Conservation (phyloP, 2,329 filamentous ascomycete species). For the Cytospora paraplurivora region DNA sequence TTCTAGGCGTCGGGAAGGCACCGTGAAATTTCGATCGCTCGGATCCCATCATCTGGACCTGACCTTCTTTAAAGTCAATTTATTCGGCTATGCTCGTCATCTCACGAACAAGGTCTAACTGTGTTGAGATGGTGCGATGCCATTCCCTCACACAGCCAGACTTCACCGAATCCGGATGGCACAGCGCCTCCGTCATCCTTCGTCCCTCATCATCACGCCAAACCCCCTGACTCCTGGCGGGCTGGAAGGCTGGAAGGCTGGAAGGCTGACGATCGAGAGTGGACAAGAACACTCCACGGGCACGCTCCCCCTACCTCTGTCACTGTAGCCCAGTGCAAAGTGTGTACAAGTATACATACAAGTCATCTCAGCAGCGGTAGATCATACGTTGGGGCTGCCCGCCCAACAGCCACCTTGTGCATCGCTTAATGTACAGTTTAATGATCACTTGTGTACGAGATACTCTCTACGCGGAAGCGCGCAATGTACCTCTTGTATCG, state of each 20-base stretch:
- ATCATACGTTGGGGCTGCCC: slow-evolving; percentile 4
- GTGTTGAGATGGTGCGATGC: slow-evolving; percentile 23
- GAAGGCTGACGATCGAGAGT: slow-evolving; percentile 14
- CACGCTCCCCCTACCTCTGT: slow-evolving; percentile 6
- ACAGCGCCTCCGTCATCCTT: slow-evolving; percentile 3
- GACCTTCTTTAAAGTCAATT: slow-evolving; percentile 20
- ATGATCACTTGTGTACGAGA: slow-evolving; percentile 7
- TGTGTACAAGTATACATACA: slow-evolving; percentile 20
- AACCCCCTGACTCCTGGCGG: slow-evolving; percentile 3
- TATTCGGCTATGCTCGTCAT: slow-evolving; percentile 28
- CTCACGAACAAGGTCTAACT: slow-evolving; percentile 19
- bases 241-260: slow-evolving; percentile 16
- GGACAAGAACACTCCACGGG: slow-evolving; percentile 13
- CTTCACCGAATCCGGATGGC: slow-evolving; percentile 5
- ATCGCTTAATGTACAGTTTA: slow-evolving; percentile 8
- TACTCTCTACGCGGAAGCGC: slow-evolving; percentile 3
- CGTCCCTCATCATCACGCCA: neutral
- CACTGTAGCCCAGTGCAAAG: slow-evolving; percentile 8
- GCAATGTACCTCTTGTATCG: neutral
- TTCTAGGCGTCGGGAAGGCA: slow-evolving; percentile 17
- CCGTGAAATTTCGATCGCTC: slow-evolving; percentile 22
- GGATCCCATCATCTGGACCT: slow-evolving; percentile 13
- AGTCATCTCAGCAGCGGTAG: slow-evolving; percentile 14
- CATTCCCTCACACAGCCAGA: slow-evolving; percentile 15
- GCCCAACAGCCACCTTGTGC: slow-evolving; percentile 15